Conservation (phyloP, 2,329 filamentous ascomycete species). For the Intubia oerlemansii region DNA sequence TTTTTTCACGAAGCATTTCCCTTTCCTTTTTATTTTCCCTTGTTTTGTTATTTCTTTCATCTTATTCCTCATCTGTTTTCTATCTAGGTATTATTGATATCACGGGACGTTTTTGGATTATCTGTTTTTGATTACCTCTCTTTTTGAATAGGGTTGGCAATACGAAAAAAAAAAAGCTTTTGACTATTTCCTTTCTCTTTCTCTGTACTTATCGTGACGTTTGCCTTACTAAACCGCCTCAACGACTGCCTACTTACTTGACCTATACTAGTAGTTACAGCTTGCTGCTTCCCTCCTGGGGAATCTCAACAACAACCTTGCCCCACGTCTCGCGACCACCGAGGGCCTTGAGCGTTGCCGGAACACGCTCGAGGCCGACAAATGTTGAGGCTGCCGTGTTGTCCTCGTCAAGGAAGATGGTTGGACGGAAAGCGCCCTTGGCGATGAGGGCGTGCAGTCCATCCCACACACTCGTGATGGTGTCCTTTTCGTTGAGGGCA, state of each 20-base stretch:
- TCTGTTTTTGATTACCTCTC: background rate
- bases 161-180: too few species aligned
- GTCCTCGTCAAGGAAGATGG: constrained; percentile 60
- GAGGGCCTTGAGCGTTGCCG: constrained; percentile 21
- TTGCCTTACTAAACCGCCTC: too few species aligned
- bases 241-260: too few species aligned
- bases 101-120: too few species aligned
- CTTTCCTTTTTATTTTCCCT: background rate
- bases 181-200: too few species aligned
- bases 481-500: constrained; percentile 47
- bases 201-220: too few species aligned
- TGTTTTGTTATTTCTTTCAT: constrained; percentile 1
- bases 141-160: too few species aligned
- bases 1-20: background rate
- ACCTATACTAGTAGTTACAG: too few species aligned
- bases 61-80: background rate
- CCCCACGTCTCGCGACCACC: constrained; percentile 79
- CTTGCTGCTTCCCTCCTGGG: constrained; percentile 40
- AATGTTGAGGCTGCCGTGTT: constrained; percentile 21
- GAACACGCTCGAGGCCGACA: constrained; percentile 37
- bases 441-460: constrained; percentile 61
- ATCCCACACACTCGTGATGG: constrained; percentile 54
- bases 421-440: constrained; percentile 59
- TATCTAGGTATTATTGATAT: too few species aligned
- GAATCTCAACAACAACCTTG: constrained; percentile 80